Conservation (phyloP, 148 eudicot genomes). For the Polygonum maritimum region DNA sequence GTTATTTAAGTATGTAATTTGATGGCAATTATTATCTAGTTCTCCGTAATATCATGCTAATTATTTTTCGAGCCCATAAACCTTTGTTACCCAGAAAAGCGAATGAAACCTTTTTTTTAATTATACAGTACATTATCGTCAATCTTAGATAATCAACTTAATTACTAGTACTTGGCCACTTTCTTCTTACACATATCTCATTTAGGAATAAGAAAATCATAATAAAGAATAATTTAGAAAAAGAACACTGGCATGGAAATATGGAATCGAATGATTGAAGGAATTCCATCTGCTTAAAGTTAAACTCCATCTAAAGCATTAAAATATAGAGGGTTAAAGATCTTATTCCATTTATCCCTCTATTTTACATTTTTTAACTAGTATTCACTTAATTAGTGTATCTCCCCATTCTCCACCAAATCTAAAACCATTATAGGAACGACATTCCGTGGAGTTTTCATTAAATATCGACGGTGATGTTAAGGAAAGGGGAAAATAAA, state of each 20-base stretch:
- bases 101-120: neutral
- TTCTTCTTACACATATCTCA: neutral
- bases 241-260: neutral
- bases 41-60: neutral
- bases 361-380: no score
- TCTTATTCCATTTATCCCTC: no score
- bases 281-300: no score
- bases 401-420: no score
- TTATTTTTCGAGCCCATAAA: constrained; percentile 11
- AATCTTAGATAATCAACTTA: neutral
- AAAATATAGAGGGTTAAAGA: no score
- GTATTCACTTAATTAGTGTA: no score
- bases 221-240: neutral
- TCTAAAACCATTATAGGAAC: no score
- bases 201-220: neutral
- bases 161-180: neutral
- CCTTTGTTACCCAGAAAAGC: neutral
- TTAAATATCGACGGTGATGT: no score
- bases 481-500: no score
- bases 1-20: neutral
- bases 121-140: neutral
- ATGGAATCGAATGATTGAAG: no score
- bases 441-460: no score
- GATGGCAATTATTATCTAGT: neutral
- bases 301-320: no score